Base-by-base conservation (phyloP, 2,329 filamentous ascomycete genomes). In the Trichoderma guizhouense region DNA sequence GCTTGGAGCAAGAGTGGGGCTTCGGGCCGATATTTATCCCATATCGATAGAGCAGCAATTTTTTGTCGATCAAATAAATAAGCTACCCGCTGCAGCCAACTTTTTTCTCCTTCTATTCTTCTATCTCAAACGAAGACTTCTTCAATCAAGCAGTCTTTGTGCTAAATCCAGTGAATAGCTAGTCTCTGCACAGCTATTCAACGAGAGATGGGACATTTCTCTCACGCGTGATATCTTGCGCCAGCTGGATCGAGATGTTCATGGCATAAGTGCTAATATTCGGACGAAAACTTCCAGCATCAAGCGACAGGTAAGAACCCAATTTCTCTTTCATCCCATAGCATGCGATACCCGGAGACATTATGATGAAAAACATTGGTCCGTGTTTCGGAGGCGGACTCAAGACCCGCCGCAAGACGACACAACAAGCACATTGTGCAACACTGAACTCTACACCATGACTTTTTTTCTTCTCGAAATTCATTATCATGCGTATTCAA, bases 381-480 rank as follows among this genome's bases (percentile, higher is more conserved):
- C 93, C 93, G 92, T 95, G 93, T 96, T 95, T 90, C 93, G 89
- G 92, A 95, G 82, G 91, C 90, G 91, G 92, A 89, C 88, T 94
- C 93, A 95, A 95, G 92, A 95, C 92, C 93, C 92, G 91, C 90
- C 84, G 86, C 82, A 88, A 92, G 93, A 93, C 88, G 93, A 93
- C 86, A 84, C 83, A 86, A 86, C 88, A 88, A 91, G 90, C 86
- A 91, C 80, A 79, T 74, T 86, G 88, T 91, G 92, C 91, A 93
- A 82, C 87, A 93, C 92, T 95, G 92, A 94, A 71, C 58, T 51
- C 18, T 4, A 28, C 28, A 5, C 36, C 32, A 62, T 47, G 60
- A 63, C 32, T 1, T 30, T 47, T n/a, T 14, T 53, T 55, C 1
- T 30, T 39, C 7, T 14, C 24, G 3, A 53, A 28, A 9, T 62